A percentile compares a stretch with the other conserved stretches of the same genome.
Evolutionary conservation across 2,329 filamentous ascomycete genomes (phyloP).

Genomic region (Thelonectria olida): DNA sequence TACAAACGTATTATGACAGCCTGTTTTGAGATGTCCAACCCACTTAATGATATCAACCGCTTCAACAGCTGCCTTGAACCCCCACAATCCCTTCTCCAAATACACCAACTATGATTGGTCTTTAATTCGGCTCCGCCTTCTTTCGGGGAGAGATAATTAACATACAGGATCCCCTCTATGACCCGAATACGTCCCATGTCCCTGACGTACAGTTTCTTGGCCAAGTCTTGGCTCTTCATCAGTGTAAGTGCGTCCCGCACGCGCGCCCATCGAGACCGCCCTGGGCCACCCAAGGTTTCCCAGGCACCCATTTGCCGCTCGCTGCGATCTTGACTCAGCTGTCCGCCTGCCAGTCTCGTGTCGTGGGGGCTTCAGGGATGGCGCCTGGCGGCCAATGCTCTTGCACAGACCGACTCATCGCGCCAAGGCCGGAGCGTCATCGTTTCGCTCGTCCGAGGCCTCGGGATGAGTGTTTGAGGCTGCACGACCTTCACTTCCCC

Average conservation of each 20-base stretch:
- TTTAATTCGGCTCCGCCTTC: slow-evolving; percentile 14
- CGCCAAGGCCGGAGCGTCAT: slow-evolving; percentile 34
- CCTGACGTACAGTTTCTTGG: slow-evolving; percentile 21
- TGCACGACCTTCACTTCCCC: slow-evolving; percentile 10
- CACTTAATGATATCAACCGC: slow-evolving; percentile 12
- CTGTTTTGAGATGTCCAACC: too few relatives aligned
- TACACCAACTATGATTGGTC: slow-evolving; percentile 33
- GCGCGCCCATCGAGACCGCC: slow-evolving; percentile 27
- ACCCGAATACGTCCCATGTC: slow-evolving; percentile 33
- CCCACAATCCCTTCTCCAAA: slow-evolving; percentile 22
- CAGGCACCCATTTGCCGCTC: slow-evolving; percentile 17
- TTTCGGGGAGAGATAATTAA: background rate
- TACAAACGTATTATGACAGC: background rate
- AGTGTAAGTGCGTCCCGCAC: slow-evolving; percentile 25
- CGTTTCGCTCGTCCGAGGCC: slow-evolving; percentile 20
- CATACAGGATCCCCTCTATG: slow-evolving; percentile 10
- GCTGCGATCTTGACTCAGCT: slow-evolving; percentile 31
- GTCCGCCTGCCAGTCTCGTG: slow-evolving; percentile 21
- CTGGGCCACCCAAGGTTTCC: slow-evolving; percentile 20
- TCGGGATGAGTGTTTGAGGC: slow-evolving; percentile 19
- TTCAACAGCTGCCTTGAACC: slow-evolving; percentile 18
- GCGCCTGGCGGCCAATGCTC: slow-evolving; percentile 21
- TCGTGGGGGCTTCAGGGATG: slow-evolving; percentile 32
- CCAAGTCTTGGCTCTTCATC: slow-evolving; percentile 10
- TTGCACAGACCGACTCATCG: slow-evolving; percentile 36